Evolutionary conservation across 768 basidiomycete genomes (phyloP).

Genomic region (Dendrothele bispora): DNA sequence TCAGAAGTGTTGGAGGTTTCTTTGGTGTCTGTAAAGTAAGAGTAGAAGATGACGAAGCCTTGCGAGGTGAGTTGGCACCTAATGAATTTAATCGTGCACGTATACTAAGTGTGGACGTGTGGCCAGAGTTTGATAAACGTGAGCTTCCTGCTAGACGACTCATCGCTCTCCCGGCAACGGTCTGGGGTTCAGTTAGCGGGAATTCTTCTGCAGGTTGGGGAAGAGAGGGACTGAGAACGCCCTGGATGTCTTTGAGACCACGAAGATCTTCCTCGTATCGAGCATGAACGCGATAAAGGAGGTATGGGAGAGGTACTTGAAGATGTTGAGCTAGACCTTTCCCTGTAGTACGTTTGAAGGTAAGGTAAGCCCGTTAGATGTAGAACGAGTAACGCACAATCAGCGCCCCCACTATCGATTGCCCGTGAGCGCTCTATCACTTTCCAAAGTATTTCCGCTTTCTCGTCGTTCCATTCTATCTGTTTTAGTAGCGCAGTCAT

Average conservation of each 20-base stretch:
- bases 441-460: slow-evolving; percentile 86
- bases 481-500: no score
- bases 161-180: not conserved
- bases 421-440: slow-evolving; percentile 78
- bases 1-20: slow-evolving; percentile 35
- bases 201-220: slow-evolving; percentile 34
- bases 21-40: slow-evolving; percentile 62
- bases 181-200: slow-evolving; percentile 13
- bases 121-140: slow-evolving; percentile 41
- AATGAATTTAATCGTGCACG: slow-evolving; percentile 73
- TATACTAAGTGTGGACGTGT: slow-evolving; percentile 54
- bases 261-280: slow-evolving; percentile 85
- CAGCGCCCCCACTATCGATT: slow-evolving; percentile 70
- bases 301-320: slow-evolving; percentile 79
- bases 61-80: slow-evolving; percentile 47
- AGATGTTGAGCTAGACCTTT: slow-evolving; percentile 80
- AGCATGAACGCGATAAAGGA: slow-evolving; percentile 80
- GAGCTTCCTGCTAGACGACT: slow-evolving; percentile 23
- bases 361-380: no score
- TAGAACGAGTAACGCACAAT: slow-evolving; percentile 55
- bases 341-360: slow-evolving; percentile 46
- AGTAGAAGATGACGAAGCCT: slow-evolving; percentile 67
- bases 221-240: slow-evolving; percentile 51
- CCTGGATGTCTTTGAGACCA: slow-evolving; percentile 70
- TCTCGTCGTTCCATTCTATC: slow-evolving; percentile 86